Conservation (phyloP, 2,329 filamentous ascomycete genomes). For the Xylariaceae sp. region DNA sequence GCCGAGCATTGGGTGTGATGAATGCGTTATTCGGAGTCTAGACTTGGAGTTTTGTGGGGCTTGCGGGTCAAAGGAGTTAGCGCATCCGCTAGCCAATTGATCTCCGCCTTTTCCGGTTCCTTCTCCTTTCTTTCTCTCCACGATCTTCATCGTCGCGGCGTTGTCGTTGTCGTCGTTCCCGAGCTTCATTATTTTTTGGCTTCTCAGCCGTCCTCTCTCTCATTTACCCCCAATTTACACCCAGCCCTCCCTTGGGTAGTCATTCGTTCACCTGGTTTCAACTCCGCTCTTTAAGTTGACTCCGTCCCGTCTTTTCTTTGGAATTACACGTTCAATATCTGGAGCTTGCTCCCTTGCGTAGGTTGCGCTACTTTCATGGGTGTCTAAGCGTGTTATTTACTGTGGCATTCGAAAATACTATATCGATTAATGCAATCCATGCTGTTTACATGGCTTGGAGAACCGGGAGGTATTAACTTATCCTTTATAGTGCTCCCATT, state of each 20-base stretch:
- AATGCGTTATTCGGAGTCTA: not conserved
- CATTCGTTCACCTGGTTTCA: constrained; percentile 41
- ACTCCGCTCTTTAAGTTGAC: constrained; percentile 47
- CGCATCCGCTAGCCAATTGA: not conserved
- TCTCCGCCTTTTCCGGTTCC: constrained; percentile 20
- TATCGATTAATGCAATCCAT: not conserved
- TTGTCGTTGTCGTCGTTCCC: constrained; percentile 34
- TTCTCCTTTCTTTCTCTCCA: constrained; percentile 26
- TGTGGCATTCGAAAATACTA: not conserved
- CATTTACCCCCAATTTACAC: constrained; percentile 31
- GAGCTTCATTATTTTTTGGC: constrained; percentile 30
- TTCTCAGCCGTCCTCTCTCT: constrained; percentile 31
- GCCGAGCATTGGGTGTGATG: no score
- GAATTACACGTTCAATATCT: constrained; percentile 29
- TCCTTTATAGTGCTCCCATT: constrained; percentile 11
- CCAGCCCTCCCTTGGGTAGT: constrained; percentile 26
- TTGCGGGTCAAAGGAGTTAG: not conserved
- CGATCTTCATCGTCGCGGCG: constrained; percentile 35
- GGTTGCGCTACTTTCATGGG: constrained; percentile 8
- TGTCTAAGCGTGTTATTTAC: constrained; percentile 7
- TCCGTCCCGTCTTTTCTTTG: constrained; percentile 44
- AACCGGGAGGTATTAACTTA: constrained; percentile 5
- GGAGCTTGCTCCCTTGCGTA: constrained; percentile 33
- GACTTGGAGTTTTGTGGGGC: not conserved
- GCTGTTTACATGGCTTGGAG: not conserved